Evolutionary conservation across 352 stramenopile genomes (phyloP), one percentile per base, ranked within the genome.

Genomic region (Phytophthora idaei): DNA sequence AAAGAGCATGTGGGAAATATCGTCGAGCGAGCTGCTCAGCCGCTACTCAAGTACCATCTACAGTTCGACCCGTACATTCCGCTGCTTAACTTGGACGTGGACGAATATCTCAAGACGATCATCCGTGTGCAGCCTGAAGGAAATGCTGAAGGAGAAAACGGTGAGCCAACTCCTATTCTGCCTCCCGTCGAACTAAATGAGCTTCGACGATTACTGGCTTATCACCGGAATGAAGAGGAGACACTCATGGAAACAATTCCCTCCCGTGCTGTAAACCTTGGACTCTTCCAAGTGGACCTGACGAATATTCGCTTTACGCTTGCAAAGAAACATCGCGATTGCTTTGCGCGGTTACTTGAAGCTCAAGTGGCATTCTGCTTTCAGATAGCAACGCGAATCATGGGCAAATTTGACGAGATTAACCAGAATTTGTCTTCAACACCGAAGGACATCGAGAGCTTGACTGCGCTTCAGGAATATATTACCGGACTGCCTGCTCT

Each of bases 381-480:
- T 45, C 61, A 84, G 17, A 66, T 92, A 14, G 81, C 86, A 25
- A 77, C 77, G 1, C 83, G 86, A 0, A 78, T 94, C 25, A 81
- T 96, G 55, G 60, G 75, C 17, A 88, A 91, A 49, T 98, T 97
- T 57, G 84, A 97, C 29, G 76, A 85, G 14, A 95, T 98, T 45
- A 89, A 96, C 50, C 77, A 89, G 48, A 90, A 87, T 31, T 67
- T 98, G 2, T 80, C 72, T 4, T 78, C 86, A 2, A 89, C 81
- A 1, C 90, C 93, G 2, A 95, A 95, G 50, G 89, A 98, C 60
- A 98, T 98, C 42, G 94, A 98, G 65, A 86, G 90, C 21, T 71
- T 98, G 53, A 94, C 87, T 2, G 87, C 89, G 6, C 57, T 98
- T 32, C 82, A 97, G 55, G 90, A 97, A 50, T 97, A 93, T 65